Conservation (phyloP, 1,284 basidiomycete species). For the Ustilago tritici region DNA sequence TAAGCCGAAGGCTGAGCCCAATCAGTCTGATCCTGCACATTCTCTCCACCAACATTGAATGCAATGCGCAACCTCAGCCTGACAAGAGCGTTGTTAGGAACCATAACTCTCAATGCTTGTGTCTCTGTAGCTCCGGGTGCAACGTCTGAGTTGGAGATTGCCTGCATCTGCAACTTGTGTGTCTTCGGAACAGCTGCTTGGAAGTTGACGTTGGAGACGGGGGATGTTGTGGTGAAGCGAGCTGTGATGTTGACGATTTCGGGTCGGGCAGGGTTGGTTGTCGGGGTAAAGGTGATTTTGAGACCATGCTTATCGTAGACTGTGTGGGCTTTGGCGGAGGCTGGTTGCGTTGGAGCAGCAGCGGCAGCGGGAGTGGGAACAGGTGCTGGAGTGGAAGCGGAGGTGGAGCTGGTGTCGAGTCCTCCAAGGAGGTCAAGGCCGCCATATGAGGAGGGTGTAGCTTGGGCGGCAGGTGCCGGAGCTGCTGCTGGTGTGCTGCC, state of each 20-base stretch:
- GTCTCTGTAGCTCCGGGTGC: constrained; percentile 85
- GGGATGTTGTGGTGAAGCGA: constrained; percentile 80
- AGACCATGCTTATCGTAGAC: constrained; percentile 93
- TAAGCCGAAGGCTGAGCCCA: constrained; percentile 70
- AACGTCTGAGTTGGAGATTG: constrained; percentile 89
- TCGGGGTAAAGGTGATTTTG: constrained; percentile 88
- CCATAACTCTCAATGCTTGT: constrained; percentile 92
- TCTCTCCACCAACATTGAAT: constrained; percentile 76
- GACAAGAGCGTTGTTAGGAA: constrained; percentile 83
- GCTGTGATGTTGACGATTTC: constrained; percentile 91
- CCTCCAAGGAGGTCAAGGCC: constrained; percentile 67
- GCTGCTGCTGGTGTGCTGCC: constrained; percentile 60
- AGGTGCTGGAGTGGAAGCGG: constrained; percentile 71
- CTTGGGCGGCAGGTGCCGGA: constrained; percentile 51
- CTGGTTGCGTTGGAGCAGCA: constrained; percentile 66
- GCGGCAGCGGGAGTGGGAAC: constrained; percentile 75
- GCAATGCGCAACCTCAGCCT: constrained; percentile 87
- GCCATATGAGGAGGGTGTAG: constrained; percentile 29
- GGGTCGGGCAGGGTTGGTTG: constrained; percentile 80
- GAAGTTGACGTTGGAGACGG: constrained; percentile 79
- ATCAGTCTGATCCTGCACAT: constrained; percentile 91
- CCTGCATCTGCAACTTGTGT: constrained; percentile 97
- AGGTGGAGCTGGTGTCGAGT: constrained; percentile 18
- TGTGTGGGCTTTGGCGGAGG: constrained; percentile 75
- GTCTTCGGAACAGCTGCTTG: constrained; percentile 99